Conservation (phyloP, 345 rosid species). For the Populus deltoides region DNA sequence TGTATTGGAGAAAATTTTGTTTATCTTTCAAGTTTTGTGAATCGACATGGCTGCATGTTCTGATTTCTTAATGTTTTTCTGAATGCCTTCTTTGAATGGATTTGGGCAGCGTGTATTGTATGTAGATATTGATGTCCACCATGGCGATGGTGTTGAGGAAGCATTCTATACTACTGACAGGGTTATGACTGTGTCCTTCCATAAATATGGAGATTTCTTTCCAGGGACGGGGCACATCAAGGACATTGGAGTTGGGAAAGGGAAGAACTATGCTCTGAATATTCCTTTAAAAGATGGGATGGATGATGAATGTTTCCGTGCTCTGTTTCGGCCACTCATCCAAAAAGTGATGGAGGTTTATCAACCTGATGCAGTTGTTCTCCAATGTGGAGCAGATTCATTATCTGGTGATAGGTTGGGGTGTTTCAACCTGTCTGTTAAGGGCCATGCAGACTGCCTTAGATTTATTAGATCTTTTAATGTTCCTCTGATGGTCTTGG, state of each 20-base stretch:
- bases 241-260: conserved; percentile 65
- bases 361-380: conserved; percentile 98
- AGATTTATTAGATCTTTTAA: conserved; percentile 85
- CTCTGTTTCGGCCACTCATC: conserved; percentile 78
- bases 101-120: conserved; percentile 79
- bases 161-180: conserved; percentile 99
- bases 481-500: conserved; percentile 92
- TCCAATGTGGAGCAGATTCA: conserved; percentile 99
- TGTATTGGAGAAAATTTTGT: neutral
- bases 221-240: conserved; percentile 93
- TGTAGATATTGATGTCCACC: conserved; percentile 95
- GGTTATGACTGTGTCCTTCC: conserved; percentile 98
- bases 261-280: conserved; percentile 88
- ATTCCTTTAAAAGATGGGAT: conserved; percentile 86
- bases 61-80: neutral
- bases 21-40: neutral
- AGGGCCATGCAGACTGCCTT: conserved; percentile 97
- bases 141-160: conserved; percentile 98
- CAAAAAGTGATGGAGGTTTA: conserved; percentile 94
- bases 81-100: conserved; percentile 21
- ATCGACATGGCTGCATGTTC: neutral
- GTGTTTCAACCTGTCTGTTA: conserved; percentile 93
- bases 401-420: conserved; percentile 94
- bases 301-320: conserved; percentile 81
- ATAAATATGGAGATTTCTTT: conserved; percentile 94